Percentiles rank a stretch among this genome's conserved stretches.
Evolutionary conservation across 768 basidiomycete genomes (phyloP).

Genomic region (Tylopilus sp.): DNA sequence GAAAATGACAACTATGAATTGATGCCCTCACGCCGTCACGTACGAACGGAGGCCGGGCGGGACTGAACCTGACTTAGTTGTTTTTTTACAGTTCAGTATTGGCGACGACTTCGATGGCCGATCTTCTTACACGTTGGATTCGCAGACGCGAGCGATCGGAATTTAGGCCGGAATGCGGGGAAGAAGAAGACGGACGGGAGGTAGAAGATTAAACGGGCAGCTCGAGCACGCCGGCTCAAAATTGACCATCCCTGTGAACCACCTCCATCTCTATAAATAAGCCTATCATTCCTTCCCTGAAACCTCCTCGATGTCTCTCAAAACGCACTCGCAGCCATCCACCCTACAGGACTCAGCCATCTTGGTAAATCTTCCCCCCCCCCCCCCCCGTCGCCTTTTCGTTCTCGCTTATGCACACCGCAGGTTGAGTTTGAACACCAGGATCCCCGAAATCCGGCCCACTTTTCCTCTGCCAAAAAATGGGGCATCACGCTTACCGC

Average conservation of each 20-base stretch:
- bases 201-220: neutral
- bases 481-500: slow-evolving; percentile 39
- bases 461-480: slow-evolving; percentile 38
- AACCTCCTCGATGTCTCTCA: slow-evolving; percentile 8
- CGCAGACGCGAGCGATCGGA: slow-evolving; percentile 12
- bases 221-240: slow-evolving; percentile 3
- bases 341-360: slow-evolving; percentile 17
- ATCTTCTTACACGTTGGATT: slow-evolving; percentile 9
- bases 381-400: too few relatives aligned
- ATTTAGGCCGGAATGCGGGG: neutral
- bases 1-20: neutral
- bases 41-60: neutral
- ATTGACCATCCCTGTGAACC: slow-evolving; percentile 11
- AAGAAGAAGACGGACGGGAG: slow-evolving; percentile 1
- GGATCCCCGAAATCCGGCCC: slow-evolving; percentile 40
- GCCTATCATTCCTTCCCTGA: neutral
- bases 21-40: neutral
- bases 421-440: slow-evolving; percentile 40
- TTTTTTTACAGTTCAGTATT: slow-evolving; percentile 5
- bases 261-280: slow-evolving; percentile 13
- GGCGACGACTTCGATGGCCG: slow-evolving; percentile 6
- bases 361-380: slow-evolving; percentile 10
- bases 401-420: neutral
- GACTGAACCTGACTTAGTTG: neutral
- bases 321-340: slow-evolving; percentile 11